Conservation (phyloP, 306 rosid species). For the Trifolium fragiferum region DNA sequence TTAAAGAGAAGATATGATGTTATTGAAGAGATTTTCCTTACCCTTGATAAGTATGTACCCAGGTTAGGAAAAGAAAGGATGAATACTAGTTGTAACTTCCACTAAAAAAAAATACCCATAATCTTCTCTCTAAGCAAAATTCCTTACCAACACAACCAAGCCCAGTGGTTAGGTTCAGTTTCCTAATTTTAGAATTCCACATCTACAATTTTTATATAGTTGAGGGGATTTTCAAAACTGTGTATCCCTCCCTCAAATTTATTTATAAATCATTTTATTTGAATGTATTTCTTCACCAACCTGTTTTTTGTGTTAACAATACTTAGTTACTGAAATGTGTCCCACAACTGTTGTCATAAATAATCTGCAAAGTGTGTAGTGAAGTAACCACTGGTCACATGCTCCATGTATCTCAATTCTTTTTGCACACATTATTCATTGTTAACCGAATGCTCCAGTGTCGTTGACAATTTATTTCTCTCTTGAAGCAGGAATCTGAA, state of each 20-base stretch:
- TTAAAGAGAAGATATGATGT: not conserved
- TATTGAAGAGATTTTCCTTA: not conserved
- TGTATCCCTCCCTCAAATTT: not conserved
- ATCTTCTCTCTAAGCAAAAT: not conserved
- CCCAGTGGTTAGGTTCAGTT: not conserved
- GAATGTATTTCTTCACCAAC: not conserved
- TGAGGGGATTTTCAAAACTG: not conserved
- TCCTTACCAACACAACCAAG: not conserved
- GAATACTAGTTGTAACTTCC: not conserved
- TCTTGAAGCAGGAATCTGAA: not conserved
- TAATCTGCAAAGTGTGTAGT: not conserved
- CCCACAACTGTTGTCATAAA: not conserved
- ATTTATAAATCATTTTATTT: not conserved
- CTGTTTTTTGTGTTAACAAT: not conserved
- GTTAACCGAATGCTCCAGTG: not conserved
- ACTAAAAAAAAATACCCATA: not conserved
- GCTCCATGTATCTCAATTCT: not conserved
- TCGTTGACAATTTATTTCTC: not conserved
- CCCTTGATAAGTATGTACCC: not conserved
- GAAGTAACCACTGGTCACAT: not conserved
- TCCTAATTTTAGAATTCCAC: not conserved
- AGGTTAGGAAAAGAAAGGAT: not conserved
- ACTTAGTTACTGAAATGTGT: not conserved
- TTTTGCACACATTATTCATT: constrained; percentile 13
- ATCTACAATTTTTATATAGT: not conserved